Base-by-base conservation (phyloP, 306 rosid species). In the Vicia faba region DNA sequence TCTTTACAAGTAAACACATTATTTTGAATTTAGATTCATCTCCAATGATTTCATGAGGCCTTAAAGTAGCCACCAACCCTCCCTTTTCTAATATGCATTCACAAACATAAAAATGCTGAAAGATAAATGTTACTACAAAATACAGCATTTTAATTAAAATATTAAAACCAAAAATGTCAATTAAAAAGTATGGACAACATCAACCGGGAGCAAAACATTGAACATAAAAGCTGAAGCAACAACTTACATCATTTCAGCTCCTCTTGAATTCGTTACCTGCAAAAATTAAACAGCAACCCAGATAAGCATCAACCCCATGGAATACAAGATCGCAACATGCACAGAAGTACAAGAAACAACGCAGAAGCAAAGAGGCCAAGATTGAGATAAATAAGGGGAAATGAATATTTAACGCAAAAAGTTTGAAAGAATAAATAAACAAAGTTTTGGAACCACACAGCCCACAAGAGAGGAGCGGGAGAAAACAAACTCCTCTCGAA, bases 251-350 rank as follows among this genome's bases (percentile, higher is more conserved):
- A 64, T 73, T 79, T 79, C 95, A 74, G 26, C 61, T 20, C 77
- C 91, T 72, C 85, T 67, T 53, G 85, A 71, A 53, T 78, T 77
- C 49, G 75, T 75, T 68, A 49, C 85, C 97, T 92, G 86, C 68
- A 71, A 73, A 79, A 64, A 35, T 59, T 59, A 61, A 74, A 68
- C 71, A 45, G 66, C 18, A 68, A 51, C 74, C 79, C 44, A 45
- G 5, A 71, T 67, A 55, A 84, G 70, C 35, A 31, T 67, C 66
- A 50, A 73, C 55, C 74, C 69, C 43, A 66, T 28, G 48, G n/a
- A 61, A 48, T 60, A 13, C 36, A 29, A 54, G 54, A 48, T 36
- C 18, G 40, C 5, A 44, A 26, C 26, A 70, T 35, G 61, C 50
- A 61, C 64, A 49, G 3, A 54, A 68, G 44, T 19, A 31, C 8